Percentiles rank a stretch among this genome's conserved stretches.
phyloP scores from a whole-genome alignment of 1,284 basidiomycete genomes.

The Heterobasidion occidentale region DNA sequence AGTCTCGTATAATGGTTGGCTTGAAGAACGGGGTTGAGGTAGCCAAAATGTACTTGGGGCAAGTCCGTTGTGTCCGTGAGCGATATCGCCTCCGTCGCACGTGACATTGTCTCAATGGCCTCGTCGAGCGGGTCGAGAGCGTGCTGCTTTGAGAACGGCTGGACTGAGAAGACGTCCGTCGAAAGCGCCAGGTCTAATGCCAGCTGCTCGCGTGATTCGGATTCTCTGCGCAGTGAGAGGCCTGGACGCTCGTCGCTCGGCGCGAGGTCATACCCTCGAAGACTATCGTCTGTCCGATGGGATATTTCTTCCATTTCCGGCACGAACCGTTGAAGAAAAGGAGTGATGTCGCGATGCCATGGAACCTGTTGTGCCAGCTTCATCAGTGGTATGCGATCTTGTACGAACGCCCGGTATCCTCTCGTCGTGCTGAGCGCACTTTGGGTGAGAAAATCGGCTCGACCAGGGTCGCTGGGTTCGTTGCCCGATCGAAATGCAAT shows the following conservation, averaged over 20 bases:
- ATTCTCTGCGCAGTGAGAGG: slow-evolving; percentile 36
- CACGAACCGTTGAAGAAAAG: slow-evolving; percentile 35
- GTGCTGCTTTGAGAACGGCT: slow-evolving; percentile 25
- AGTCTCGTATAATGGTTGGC: slow-evolving; percentile 20
- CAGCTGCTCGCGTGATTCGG: slow-evolving; percentile 50
- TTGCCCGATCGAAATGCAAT: slow-evolving; percentile 44
- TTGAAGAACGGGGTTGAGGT: slow-evolving; percentile 40
- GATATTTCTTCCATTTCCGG: slow-evolving; percentile 27
- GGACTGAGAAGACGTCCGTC: slow-evolving; percentile 44
- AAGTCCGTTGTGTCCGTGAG: slow-evolving; percentile 36
- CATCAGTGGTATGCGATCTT: slow-evolving; percentile 36
- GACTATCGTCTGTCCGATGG: slow-evolving; percentile 24
- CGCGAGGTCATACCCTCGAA: slow-evolving; percentile 36
- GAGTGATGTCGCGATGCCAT: slow-evolving; percentile 46
- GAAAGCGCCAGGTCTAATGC: slow-evolving; percentile 56
- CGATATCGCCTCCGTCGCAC: slow-evolving; percentile 44
- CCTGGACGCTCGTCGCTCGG: slow-evolving; percentile 28
- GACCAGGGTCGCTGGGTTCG: slow-evolving; percentile 31
- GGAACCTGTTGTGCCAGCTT: slow-evolving; percentile 30
- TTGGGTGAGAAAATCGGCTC: slow-evolving; percentile 50
- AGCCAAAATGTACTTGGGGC: slow-evolving; percentile 50
- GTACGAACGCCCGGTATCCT: slow-evolving; percentile 43
- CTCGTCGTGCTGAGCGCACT: slow-evolving; percentile 39
- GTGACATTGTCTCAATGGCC: slow-evolving; percentile 38
- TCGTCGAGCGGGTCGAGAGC: slow-evolving; percentile 17